phyloP scores from a whole-genome alignment of 768 basidiomycete genomes.

The Suillus hirtellus region DNA sequence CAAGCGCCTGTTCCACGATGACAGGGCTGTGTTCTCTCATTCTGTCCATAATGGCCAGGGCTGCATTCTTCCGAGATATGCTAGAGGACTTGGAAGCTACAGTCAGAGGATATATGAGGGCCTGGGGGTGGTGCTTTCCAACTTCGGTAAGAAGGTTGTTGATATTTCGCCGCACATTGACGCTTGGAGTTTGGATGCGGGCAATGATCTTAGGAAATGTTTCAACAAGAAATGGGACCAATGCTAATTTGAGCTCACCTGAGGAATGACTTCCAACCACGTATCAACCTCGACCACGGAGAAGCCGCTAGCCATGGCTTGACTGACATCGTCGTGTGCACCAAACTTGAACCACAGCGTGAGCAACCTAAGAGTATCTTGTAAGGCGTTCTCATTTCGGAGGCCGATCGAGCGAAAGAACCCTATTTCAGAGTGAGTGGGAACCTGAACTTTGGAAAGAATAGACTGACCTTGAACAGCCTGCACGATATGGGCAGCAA shows the following conservation, averaged over 20 bases:
- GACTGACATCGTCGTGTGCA: conserved; percentile 82
- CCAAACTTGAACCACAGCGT: conserved; percentile 99
- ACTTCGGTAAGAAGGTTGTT: conserved; percentile 87
- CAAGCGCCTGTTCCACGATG: conserved; percentile 84
- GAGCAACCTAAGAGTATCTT: conserved; percentile 89
- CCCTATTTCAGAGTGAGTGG: conserved; percentile 42
- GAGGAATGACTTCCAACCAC: conserved; percentile 98
- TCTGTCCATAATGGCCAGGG: conserved; percentile 82
- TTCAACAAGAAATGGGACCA: neutral
- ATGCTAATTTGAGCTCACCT: conserved; percentile 49
- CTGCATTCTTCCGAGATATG: conserved; percentile 74
- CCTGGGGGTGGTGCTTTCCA: conserved; percentile 96
- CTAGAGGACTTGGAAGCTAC: conserved; percentile 98
- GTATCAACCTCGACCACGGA: conserved; percentile 92
- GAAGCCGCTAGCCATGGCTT: conserved; percentile 87
- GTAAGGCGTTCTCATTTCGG: conserved; percentile 86
- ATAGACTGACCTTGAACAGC: conserved; percentile 75
- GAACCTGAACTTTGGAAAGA: neutral
- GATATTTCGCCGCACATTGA: conserved; percentile 85
- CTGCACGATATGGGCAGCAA: conserved; percentile 85
- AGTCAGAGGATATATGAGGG: conserved; percentile 91
- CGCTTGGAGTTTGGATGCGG: conserved; percentile 92
- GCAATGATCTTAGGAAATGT: conserved; percentile 78
- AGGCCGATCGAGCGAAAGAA: conserved; percentile 96
- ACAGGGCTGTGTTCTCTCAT: conserved; percentile 89